Evolutionary conservation across 2,329 filamentous ascomycete species (phyloP), one percentile per base, ranked within the genome.

Genomic region (Phyllosticta capitalensis): DNA sequence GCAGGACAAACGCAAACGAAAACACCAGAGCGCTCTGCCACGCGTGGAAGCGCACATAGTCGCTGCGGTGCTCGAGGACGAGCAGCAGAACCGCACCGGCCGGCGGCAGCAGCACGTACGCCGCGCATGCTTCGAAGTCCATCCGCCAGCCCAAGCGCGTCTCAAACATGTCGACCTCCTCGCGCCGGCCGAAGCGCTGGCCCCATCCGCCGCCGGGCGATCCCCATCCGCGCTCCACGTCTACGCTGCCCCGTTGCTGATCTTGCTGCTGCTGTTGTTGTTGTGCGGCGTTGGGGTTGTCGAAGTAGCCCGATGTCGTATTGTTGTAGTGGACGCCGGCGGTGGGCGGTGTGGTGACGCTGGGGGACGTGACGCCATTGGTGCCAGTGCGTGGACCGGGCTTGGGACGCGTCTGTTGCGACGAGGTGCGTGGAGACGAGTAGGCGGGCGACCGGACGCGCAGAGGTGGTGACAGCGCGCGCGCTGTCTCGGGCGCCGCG

Each of bases 1-100:
- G 92, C 22, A 96, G 65, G 56, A 95, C 79, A 65, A 84, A 83
- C 48, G 84, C 71, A 54, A 82, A 82, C 0, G 89, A 87, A 72
- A 96, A 96, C 2, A 95, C 74, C 67, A 96, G 79, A 64, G 87
- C 86, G 6, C 88, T 89, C 75, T 99, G 94, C 92, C 94, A 99
- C 7, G 94, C 94, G 73, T 99, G 94, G 67, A 97, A 97, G 64
- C 94, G 83, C 60, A 99, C 94, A 74, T 96, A 99, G 75, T 99
- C 94, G 70, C 91, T 96, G 78, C 96, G 94, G 69, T 92, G 85
- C 80, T 99, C 94, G 63, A 92, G 72, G 52, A 97, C 82, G 65
- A 99, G 75, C 66, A 99, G 75, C 65, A 96, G 72, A 24, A 96
- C 89, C 2, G 88, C 89, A 2, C 92, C 94, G 0, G 92, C 80